Base-by-base conservation (phyloP, 2,329 filamentous ascomycete species). In the Aspergillus niger region DNA sequence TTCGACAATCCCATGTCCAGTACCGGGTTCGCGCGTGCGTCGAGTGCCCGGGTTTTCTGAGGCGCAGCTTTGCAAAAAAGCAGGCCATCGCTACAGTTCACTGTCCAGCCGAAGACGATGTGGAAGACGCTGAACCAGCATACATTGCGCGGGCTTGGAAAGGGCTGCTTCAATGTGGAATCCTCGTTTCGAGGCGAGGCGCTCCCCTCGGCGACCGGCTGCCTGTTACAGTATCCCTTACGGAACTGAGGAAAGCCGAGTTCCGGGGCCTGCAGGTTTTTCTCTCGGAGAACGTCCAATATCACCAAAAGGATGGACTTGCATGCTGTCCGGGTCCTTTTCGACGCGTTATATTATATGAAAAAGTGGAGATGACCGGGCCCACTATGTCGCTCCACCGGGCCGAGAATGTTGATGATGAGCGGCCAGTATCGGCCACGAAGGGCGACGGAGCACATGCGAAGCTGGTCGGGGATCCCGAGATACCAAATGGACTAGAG, bases 211-310 rank as follows among this genome's bases (percentile, higher is more conserved):
- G 62, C 17, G 50, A 61, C 30, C 43, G 26, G 17, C 17, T 63
- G 13, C 62, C 62, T 17, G 56, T 63, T 11, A 44, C 49, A 11
- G 47, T 63, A n/a, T 56, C 55, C 8, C 57, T 62, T 50, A 38
- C 53, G 26, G 59, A 63, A 39, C 26, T 59, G 28, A 56, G 38
- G n/a, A 56, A 38, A 36, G 41, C 59, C 28, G 58, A 57, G n/a
- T 55, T 62, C 17, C 56, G 54, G n/a, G 59, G 62, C 15, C 32
- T 63, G 41, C 56, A 50, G 17, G 53, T 63, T 20, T 63, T 51
- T 24, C 53, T 63, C n/a, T 58, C 59, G 26, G 62, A 63, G 41
- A 59, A 63, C 30, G 59, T 61, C 20, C 62, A 63, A 28, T 63
- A 59, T 32, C 59, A 59, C 24, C 59, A 59, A 50, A 55, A 41